phyloP scores from a whole-genome alignment of 2,329 filamentous ascomycete species.

The Chalaropsis ovoidea region DNA sequence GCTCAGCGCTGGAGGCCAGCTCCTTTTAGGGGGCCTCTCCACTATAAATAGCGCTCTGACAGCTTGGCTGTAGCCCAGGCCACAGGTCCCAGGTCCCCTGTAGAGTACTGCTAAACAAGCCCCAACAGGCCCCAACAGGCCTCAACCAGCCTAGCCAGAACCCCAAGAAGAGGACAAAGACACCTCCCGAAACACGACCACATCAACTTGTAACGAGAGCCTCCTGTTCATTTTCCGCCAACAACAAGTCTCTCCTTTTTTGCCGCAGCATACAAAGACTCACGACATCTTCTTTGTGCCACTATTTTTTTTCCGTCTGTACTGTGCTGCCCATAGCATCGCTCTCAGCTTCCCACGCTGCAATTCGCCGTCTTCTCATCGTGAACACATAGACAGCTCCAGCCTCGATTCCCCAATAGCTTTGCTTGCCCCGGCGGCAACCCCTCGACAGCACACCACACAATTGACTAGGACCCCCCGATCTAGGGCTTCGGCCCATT shows the following conservation, averaged over 20 bases:
- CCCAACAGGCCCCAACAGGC: not conserved
- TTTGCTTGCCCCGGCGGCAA: conserved; percentile 9
- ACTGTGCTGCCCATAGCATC: too few relatives aligned
- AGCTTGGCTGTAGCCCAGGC: too few relatives aligned
- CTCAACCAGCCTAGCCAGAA: not conserved
- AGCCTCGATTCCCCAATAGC: not conserved
- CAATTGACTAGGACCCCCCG: not conserved
- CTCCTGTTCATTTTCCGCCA: conserved; percentile 19
- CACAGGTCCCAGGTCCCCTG: too few relatives aligned
- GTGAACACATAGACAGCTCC: not conserved
- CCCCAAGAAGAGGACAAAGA: conserved; percentile 12
- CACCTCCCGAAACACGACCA: conserved; percentile 24
- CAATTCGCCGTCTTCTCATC: not conserved
- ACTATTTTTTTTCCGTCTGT: conserved; percentile 9
- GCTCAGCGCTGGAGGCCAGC: not conserved
- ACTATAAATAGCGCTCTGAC: not conserved
- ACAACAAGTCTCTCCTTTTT: conserved; percentile 9
- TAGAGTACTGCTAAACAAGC: too few relatives aligned
- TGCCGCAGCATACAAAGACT: not conserved
- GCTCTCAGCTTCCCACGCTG: not conserved
- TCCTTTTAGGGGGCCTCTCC: not conserved
- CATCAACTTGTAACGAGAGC: conserved; percentile 23
- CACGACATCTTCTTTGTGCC: not conserved
- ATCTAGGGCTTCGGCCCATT: conserved; percentile 13
- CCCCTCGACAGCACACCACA: conserved; percentile 1